Evolutionary conservation across 1,284 basidiomycete species (phyloP), one percentile per base, ranked within the genome.

Genomic region (Rhodofomes roseus): DNA sequence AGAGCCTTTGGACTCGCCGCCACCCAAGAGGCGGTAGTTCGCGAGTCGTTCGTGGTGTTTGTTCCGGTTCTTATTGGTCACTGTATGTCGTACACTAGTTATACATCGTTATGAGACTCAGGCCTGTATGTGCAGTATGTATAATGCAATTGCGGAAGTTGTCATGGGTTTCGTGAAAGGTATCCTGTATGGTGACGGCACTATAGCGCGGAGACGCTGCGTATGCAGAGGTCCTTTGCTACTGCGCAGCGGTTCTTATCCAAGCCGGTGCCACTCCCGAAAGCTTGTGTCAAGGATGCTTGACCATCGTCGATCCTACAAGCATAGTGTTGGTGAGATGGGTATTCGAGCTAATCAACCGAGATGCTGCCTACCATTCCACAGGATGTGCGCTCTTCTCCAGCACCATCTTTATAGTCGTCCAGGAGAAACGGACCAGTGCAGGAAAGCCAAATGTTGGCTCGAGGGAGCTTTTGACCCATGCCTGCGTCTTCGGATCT

Each of bases 361-460:
- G 11, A 11, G 31, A 34, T 4, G 4, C 14, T 6, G 68, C 83
- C 37, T 56, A 93, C 95, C 95, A 97, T 76, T 89, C 84, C 27
- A 93, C 87, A 5, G 79, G 69, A 68, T 93, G 86, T 0, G 81
- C 93, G 50, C 87, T 77, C 68, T 93, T 93, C 48, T 97, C 94
- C 16, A 99, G 77, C 7, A 90, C 74, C 1, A 94, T 85, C 70
- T 96, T 96, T 62, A 96, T 86, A 0, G 96, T 98, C 0, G 92
- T 89, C 96, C 96, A 99, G 7, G 93, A 96, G 76, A 99, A 99
- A 14, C 97, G 85, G 4, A 89, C 95, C 50, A 98, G 77, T 12
- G 87, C 90, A 0, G 96, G 95, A 71, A 89, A 98, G 2, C 96
- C 96, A 71, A 99, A 99, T 1, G 95, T 90, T 1, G 89, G 90